These are phyloP conservation scores for Venturia aucupariae DNA, from an alignment of 2,329 filamentous ascomycete genomes.

Conservation along the genomic window DNA sequence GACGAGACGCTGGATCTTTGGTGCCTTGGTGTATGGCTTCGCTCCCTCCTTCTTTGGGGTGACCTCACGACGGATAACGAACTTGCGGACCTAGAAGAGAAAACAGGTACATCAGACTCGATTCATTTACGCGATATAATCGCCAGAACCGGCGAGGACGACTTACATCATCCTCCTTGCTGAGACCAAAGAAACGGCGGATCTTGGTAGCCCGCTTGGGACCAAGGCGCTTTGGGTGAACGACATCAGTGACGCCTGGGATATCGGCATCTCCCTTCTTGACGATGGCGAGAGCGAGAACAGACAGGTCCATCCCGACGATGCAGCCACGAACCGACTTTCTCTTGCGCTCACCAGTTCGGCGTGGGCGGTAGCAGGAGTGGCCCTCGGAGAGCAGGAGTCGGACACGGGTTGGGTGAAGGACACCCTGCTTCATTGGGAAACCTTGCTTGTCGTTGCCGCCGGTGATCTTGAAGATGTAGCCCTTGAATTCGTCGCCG, in stretches of 20 bases:
- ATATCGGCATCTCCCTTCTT: constrained; percentile 96
- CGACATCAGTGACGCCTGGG: constrained; percentile 92
- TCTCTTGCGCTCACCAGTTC: constrained; percentile 97
- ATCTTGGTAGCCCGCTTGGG: constrained; percentile 99
- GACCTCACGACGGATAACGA: constrained; percentile 98
- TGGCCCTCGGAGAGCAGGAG: constrained; percentile 93
- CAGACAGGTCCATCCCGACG: constrained; percentile 87
- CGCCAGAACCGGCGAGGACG: constrained; percentile 60
- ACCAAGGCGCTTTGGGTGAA: constrained; percentile 98
- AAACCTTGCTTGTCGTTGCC: constrained; percentile 99
- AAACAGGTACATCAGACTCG: constrained; percentile 37
- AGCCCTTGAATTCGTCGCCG: constrained; percentile 99
- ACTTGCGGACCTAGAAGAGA: constrained; percentile 79
- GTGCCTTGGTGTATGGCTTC: constrained; percentile 98
- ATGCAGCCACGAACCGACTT: constrained; percentile 99
- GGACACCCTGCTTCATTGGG: constrained; percentile 99
- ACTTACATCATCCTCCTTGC: constrained; percentile 99
- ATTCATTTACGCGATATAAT: constrained; percentile 32
- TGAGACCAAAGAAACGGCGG: constrained; percentile 98
- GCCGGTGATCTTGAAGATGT: constrained; percentile 98
- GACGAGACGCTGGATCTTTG: constrained; percentile 98
- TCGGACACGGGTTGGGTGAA: constrained; percentile 96
- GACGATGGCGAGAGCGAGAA: constrained; percentile 88
- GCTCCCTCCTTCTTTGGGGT: constrained; percentile 96
- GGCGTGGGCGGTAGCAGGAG: constrained; percentile 98